Evolutionary conservation across 2,329 filamentous ascomycete species (phyloP), one percentile per base, ranked within the genome.

Genomic region (Aspergillus pseudoviridinutans): DNA sequence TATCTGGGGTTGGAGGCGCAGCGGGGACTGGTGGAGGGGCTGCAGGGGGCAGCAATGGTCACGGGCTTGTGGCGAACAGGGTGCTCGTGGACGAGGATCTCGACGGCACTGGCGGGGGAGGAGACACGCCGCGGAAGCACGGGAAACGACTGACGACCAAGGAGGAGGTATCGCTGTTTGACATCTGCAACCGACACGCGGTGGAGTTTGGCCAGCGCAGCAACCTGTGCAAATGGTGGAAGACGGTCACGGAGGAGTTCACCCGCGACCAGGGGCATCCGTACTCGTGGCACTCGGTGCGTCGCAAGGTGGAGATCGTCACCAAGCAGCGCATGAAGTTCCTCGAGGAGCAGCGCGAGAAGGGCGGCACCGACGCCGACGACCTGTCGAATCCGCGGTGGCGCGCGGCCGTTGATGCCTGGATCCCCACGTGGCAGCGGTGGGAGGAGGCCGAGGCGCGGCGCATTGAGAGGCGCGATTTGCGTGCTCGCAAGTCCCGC

Each of bases 151-250:
- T 77, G 17, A 77, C 74, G 8, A 74, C 74, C 3, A 68, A 69
- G 32, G 74, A 77, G 55, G 74, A 77, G 60, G 69, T 76, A 4
- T 69, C 66, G 0, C 66, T 77, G 3, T 76, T 77, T 51, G 69
- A 75, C 20, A 73, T 76, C 38, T 77, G 74, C 57, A 77, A 74
- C 57, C 68, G 66, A 5, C 68, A 76, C 50, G 70, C 73, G 1
- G 60, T 52, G 14, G 69, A 67, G 2, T 76, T 77, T 52, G 74
- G 74, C 1, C 71, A 71, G 51, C 73, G 74, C 57, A 76, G 72
- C 58, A 74, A 74, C 29, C 67, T 76, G 4, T 77, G 74, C 58
- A 73, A 76, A 53, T 77, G 74, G 74, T 77, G 74, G 74, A 69
- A 68, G 61, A 72, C 63, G 3, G 66, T 77, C 14, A 72, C 74